Evolutionary conservation across 805 yeast genomes (phyloP), one percentile per base, ranked within the genome.

Genomic region (Saturnispora dispora): DNA sequence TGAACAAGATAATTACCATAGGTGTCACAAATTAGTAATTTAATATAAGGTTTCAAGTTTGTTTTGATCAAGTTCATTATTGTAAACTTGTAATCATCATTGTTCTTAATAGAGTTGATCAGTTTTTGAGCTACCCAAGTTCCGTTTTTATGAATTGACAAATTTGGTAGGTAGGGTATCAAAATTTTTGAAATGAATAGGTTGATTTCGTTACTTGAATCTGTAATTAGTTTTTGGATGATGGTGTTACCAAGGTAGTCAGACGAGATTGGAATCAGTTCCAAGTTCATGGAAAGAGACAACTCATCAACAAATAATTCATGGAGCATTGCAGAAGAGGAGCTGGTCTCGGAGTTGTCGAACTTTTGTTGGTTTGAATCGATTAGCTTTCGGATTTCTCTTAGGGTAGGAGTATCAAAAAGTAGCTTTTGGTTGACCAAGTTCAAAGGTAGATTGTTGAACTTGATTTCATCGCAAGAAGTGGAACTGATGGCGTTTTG

Each of bases 41-140:
- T 87, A 45, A 93, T 79, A 62, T 85, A 89, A 1, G 95, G 93
- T 53, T 79, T 78, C 55, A 93, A 75, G 40, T 88, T 78, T 25
- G 77, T 71, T 8, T 83, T 81, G 43, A 93, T 85, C 46, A 85
- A 64, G 58, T 74, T 69, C 65, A 79, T 83, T 3, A 32, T 20
- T 17, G 27, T 37, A 60, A 82, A 87, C 17, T 60, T 58, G 22
- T 40, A 40, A 8, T 47, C 41, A 32, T 41, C 33, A 13, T 37
- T 37, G 13, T 37, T 37, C 6, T 44, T 36, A 4, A 88, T 84
- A 44, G 82, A 82, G 57, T 82, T 85, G 58, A 93, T 89, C 67
- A 93, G 83, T 67, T 91, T 93, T 67, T 93, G 99, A 23, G 96
- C 95, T 2, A 97, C 98, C 99, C 99, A 93, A 5, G 99, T 93